These are phyloP conservation scores for Kalmanozyma brasiliensis DNA, from an alignment of 1,284 basidiomycete species.

Conservation along the genomic window DNA sequence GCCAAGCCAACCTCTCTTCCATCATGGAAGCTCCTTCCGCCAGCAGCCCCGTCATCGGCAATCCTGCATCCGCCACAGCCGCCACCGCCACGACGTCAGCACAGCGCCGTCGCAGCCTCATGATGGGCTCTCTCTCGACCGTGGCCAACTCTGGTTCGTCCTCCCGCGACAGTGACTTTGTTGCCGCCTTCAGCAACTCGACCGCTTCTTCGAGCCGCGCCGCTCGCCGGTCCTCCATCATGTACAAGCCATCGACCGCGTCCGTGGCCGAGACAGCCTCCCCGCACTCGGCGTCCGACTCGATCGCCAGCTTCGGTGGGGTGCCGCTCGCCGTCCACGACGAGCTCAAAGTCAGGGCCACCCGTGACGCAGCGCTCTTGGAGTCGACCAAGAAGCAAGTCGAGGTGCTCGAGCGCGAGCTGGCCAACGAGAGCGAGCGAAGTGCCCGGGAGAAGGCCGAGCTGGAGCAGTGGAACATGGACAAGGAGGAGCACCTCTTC, in stretches of 20 bases:
- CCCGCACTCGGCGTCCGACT: constrained; percentile 26
- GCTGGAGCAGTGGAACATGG: constrained; percentile 54
- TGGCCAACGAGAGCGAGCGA: constrained; percentile 48
- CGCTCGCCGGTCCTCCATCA: constrained; percentile 44
- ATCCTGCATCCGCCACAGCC: constrained; percentile 3
- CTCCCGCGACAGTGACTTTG: constrained; percentile 36
- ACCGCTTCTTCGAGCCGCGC: constrained; percentile 17
- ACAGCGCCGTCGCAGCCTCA: constrained; percentile 45
- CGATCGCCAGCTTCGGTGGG: constrained; percentile 30
- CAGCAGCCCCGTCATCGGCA: constrained; percentile 3
- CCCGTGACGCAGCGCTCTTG: constrained; percentile 46
- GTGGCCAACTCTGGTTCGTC: constrained; percentile 11
- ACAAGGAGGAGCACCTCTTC: constrained; percentile 50
- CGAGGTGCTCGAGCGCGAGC: constrained; percentile 49
- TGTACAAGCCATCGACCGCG: constrained; percentile 48
- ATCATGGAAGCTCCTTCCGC: constrained; percentile 31
- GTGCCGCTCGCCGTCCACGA: constrained; percentile 53
- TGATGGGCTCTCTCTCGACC: constrained; percentile 27
- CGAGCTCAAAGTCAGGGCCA: constrained; percentile 55
- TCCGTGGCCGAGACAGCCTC: constrained; percentile 21
- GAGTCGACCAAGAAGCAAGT: constrained; percentile 53
- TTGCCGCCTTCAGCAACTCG: constrained; percentile 17
- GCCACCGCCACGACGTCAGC: constrained; percentile 17
- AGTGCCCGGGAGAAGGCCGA: constrained; percentile 48
- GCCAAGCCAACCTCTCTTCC: constrained; percentile 37